Evolutionary conservation across 1,284 basidiomycete genomes (phyloP).

Genomic region (Cutaneotrichosporon daszewskae): DNA sequence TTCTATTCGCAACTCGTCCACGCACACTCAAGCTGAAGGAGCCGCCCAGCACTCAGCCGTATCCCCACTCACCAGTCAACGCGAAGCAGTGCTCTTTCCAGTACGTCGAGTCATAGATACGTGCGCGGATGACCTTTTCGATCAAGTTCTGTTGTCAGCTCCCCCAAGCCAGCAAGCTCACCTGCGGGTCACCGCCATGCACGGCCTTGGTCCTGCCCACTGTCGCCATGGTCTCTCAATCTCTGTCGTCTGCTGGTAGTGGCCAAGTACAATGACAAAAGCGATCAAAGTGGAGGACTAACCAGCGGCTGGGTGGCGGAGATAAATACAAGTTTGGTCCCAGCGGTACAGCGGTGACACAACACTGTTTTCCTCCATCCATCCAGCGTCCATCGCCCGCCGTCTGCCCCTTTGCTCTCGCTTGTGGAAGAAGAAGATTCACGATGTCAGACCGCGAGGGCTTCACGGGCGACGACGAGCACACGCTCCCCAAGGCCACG

Average conservation of each 20-base stretch:
- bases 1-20: no score
- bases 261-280: background rate
- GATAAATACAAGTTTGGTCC: background rate
- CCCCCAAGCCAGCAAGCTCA: conserved; percentile 33
- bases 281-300: background rate
- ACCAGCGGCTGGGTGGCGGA: background rate
- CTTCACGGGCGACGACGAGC: conserved; percentile 68
- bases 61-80: conserved; percentile 64
- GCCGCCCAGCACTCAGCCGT: no score
- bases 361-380: background rate
- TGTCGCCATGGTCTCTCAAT: conserved; percentile 6
- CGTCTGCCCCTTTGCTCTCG: background rate
- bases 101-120: conserved; percentile 90
- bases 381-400: background rate
- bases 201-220: conserved; percentile 51
- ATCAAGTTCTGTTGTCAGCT: conserved; percentile 67
- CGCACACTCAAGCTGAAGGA: no score
- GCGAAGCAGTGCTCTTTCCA: conserved; percentile 99
- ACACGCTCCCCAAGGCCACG: conserved; percentile 92
- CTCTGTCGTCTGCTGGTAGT: background rate
- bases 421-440: background rate
- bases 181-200: conserved; percentile 92
- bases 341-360: no score
- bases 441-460: conserved; percentile 44
- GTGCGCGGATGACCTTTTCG: conserved; percentile 90